Evolutionary conservation across 352 stramenopile genomes (phyloP).

Genomic region (Phytophthora foliorum): DNA sequence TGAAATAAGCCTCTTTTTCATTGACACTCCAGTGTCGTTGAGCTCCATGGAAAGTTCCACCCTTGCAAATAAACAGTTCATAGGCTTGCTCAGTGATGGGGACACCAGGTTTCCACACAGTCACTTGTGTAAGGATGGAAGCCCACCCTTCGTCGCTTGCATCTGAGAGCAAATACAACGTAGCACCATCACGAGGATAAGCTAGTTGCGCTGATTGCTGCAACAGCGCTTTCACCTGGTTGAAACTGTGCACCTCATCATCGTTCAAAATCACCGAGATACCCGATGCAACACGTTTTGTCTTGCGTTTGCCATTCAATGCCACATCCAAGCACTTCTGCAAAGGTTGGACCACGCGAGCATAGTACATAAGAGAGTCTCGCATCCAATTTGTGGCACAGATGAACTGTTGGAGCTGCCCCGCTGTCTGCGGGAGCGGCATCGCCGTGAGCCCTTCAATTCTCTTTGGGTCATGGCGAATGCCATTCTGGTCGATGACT

Average conservation of each 20-base stretch:
- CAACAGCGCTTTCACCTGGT: background rate
- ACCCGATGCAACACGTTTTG: background rate
- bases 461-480: slow-evolving; percentile 5
- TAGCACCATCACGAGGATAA: background rate
- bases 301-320: background rate
- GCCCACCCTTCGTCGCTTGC: background rate
- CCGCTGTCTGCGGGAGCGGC: background rate
- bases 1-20: background rate
- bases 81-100: background rate
- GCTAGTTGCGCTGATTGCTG: background rate
- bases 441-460: slow-evolving; percentile 1
- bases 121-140: background rate
- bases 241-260: background rate
- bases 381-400: slow-evolving; percentile 10
- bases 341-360: background rate
- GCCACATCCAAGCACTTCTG: background rate
- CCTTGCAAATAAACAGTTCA: background rate
- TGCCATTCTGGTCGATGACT: slow-evolving; percentile 4
- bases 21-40: background rate
- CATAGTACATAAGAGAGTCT: slow-evolving; percentile 4
- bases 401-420: slow-evolving; percentile 9
- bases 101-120: background rate
- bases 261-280: background rate
- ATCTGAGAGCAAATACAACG: background rate
- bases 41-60: background rate